Base-by-base conservation (phyloP, 805 yeast species). In the Saccharomyces paradoxus region DNA sequence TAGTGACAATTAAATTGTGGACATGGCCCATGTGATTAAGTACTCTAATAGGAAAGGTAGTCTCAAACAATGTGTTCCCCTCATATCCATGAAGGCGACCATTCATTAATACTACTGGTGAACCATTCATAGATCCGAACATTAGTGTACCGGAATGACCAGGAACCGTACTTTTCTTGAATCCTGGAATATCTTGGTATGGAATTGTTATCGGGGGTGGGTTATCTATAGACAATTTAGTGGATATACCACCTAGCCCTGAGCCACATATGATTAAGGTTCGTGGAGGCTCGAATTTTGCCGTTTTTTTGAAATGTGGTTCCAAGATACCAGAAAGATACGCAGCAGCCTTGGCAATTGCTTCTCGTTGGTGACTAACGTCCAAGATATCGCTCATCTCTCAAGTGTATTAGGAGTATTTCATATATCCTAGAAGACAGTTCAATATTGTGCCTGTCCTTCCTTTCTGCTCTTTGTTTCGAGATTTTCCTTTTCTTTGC, bases 21-120 rank as follows among this genome's bases (percentile, higher is more conserved):
- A 84, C 82, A 46, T 55, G 53, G 0, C 86, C 89, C 62, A 91
- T 71, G 46, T 74, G 67, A 51, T 81, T 76, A 53, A 95, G 82
- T 26, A 87, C 84, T 55, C 99, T 79, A 17, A 92, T 76, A 0
- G 97, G 97, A 68, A 89, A 87, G 0, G 89, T 89, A 1, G 96
- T 85, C 53, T 86, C 87, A 56, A 80, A 81, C 60, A 90, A 81
- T n/a, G 81, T 76, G 70, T 89, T 86, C 1, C 99, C 99, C 70
- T 92, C 99, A 66, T 92, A 92, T 60, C 84, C 86, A 64, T 91
- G 98, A 54, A 92, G 74, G 60, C 99, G 77, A 5, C 99, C 99
- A 57, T 88, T 90, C 96, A 92, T 90, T 62, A 96, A 83, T 66
- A 91, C 81, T 0, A 91, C 95, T 0, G 96, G 92, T 1, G 86